phyloP scores from a whole-genome alignment of 2,329 filamentous ascomycete species.

The Phaeosphaeriaceae sp. region DNA sequence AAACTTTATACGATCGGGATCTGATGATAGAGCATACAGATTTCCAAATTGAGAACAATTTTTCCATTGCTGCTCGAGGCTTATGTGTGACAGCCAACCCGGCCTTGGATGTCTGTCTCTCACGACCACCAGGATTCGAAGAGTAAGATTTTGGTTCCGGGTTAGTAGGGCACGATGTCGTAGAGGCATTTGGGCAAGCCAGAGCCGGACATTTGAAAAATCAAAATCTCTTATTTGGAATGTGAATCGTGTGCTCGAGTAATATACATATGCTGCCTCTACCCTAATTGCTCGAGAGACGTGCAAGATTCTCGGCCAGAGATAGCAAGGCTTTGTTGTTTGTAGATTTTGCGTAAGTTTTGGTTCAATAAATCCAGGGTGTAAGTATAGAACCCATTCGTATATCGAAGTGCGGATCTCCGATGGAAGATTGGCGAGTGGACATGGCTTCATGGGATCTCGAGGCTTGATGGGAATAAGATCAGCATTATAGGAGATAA shows the following conservation, averaged over 20 bases:
- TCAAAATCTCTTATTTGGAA: conserved; percentile 22
- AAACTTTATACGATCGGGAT: conserved; percentile 18
- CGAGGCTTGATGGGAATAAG: conserved; percentile 22
- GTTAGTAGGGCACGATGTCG: conserved; percentile 23
- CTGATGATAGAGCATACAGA: conserved; percentile 17
- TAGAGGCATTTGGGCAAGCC: conserved; percentile 19
- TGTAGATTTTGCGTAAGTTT: background rate
- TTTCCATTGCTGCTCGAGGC: conserved; percentile 25
- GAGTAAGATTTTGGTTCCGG: conserved; percentile 19
- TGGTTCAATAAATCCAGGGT: conserved; percentile 2
- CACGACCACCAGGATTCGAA: conserved; percentile 14
- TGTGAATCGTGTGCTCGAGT: conserved; percentile 23
- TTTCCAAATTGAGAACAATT: conserved; percentile 31
- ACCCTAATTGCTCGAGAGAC: conserved; percentile 33
- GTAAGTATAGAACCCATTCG: conserved; percentile 11
- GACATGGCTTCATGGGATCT: conserved; percentile 18
- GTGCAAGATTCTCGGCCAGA: conserved; percentile 22
- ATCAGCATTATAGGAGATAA: conserved; percentile 13
- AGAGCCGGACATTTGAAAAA: conserved; percentile 20
- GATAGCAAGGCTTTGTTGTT: background rate
- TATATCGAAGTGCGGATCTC: conserved; percentile 30
- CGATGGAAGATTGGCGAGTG: conserved; percentile 25
- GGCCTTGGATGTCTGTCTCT: conserved; percentile 17
- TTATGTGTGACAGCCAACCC: conserved; percentile 22
- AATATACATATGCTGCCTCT: conserved; percentile 39